Conservation (phyloP, 345 rosid species). For the Combretum micranthum region DNA sequence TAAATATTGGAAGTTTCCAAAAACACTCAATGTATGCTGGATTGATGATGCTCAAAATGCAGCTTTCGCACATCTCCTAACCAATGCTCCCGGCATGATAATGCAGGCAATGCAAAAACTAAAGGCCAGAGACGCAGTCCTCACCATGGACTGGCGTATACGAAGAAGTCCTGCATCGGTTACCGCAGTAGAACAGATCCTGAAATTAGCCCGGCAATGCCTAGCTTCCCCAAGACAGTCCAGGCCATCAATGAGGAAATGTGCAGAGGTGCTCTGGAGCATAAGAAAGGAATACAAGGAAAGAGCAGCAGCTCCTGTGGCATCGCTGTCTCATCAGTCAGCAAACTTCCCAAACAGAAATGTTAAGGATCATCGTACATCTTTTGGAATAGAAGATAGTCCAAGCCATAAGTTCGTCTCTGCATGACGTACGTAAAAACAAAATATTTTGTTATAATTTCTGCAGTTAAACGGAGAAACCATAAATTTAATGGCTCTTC, state of each 20-base stretch:
- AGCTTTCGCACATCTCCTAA: too few species aligned
- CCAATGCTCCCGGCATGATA: too few species aligned
- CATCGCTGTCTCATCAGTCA: constrained; percentile 38
- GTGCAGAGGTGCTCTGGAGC: constrained; percentile 69
- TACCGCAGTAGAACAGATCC: constrained; percentile 47
- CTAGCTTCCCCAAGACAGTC: constrained; percentile 40
- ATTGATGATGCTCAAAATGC: too few species aligned
- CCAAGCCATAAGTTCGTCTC: constrained; percentile 35
- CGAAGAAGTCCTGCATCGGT: constrained; percentile 59
- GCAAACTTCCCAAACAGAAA: constrained; percentile 33
- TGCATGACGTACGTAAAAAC: constrained; percentile 18
- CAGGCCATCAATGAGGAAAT: constrained; percentile 72
- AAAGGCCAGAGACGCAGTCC: constrained; percentile 47
- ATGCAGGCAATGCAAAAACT: constrained; percentile 69
- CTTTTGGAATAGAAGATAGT: constrained; percentile 39
- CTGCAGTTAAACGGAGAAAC: too few species aligned
- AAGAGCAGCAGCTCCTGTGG: constrained; percentile 18
- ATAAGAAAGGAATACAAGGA: constrained; percentile 58
- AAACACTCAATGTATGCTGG: too few species aligned
- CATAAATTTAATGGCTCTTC: too few species aligned
- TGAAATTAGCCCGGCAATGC: constrained; percentile 63
- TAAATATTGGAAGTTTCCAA: too few species aligned
- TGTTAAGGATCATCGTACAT: constrained; percentile 18
- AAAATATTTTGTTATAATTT: too few species aligned
- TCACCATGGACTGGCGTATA: constrained; percentile 70